Base-by-base conservation (phyloP, 805 yeast genomes). In the Suhomyces vadensis region DNA sequence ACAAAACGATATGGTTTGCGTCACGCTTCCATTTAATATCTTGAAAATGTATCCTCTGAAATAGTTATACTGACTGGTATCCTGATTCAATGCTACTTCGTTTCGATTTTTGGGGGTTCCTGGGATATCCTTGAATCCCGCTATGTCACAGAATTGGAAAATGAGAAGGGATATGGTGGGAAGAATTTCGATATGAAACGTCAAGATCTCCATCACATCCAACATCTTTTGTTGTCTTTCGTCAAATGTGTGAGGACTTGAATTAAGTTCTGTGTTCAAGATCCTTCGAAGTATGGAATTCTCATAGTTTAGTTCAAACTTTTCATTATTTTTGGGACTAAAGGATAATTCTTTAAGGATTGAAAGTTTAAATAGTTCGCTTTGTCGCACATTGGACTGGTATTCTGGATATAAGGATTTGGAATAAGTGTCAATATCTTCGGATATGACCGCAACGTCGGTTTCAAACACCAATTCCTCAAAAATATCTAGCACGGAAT, bases 131-230 rank as follows among this genome's bases (percentile, higher is more conserved):
- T 23, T 23, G 25, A 6, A 23, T 6, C 8, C 25, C 11, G 31
- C 31, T 8, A 11, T 27, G 16, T 27, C 31, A 27, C 31, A n/a
- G 20, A 35, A 35, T 23, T 35, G 25, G 11, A 23, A 13, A 5
- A 35, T 8, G 20, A 35, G 29, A 13, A 6, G 5, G 6, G 11
- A 7, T 3, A 37, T 11, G 14, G 22, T 24, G n/a, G 33, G 31
- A 10, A 46, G 31, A 11, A 41, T 17, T 37, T 53, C 57, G 11
- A 54, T 17, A 35, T 50, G 54, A 27, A 54, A 50, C 13, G 53
- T 52, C 21, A 49, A 24, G 9, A 48, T 42, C 29, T 54, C 56
- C 51, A 54, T 47, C 17, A 47, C 35, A 31, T 54, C 57, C 11
- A 54, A 35, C 8, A 54, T 39, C 16, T 46, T 46, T 31, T 54